Percentiles rank a stretch among this genome's conserved stretches.
Conservation (phyloP, 2,329 filamentous ascomycete species). For the Alternaria sp. region DNA sequence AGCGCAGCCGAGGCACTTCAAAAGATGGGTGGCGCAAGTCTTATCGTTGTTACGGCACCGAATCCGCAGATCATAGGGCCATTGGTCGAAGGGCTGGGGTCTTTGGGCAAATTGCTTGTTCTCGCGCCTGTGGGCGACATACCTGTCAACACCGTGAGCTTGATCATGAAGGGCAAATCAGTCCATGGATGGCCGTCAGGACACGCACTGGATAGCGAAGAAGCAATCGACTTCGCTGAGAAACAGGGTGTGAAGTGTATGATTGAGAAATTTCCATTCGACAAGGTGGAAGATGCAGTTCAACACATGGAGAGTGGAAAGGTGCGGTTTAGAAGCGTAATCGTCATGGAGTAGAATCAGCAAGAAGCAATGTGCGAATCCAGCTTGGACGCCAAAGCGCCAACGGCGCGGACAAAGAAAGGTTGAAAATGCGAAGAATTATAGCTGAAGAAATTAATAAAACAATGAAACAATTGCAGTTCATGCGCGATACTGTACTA, state of each 20-base stretch:
- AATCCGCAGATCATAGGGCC: constrained; percentile 64
- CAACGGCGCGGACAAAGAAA: not conserved
- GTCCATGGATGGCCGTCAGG: constrained; percentile 64
- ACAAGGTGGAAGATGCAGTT: constrained; percentile 60
- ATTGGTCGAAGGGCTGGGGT: constrained; percentile 63
- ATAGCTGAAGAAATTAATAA: constrained; percentile 11
- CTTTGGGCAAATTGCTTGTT: constrained; percentile 67
- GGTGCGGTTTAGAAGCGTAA: constrained; percentile 61
- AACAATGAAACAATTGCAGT: constrained; percentile 20
- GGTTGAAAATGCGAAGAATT: not conserved
- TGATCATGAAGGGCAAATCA: constrained; percentile 59
- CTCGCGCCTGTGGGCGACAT: constrained; percentile 62
- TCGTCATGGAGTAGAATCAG: constrained; percentile 55
- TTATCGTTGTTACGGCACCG: constrained; percentile 71
- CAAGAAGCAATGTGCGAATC: not conserved
- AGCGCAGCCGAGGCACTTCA: constrained; percentile 61
- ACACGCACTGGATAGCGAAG: constrained; percentile 62
- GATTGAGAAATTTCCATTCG: constrained; percentile 63
- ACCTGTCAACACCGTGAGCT: constrained; percentile 52
- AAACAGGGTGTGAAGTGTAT: constrained; percentile 61
- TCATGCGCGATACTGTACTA: constrained; percentile 8
- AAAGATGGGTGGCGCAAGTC: constrained; percentile 68
- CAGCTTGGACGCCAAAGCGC: not conserved
- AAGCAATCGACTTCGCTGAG: constrained; percentile 61
- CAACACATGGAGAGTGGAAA: constrained; percentile 61